Percentiles rank a stretch among this genome's conserved stretches.
phyloP scores from a whole-genome alignment of 495 filamentous ascomycete species.

The Thozetella sp. region DNA sequence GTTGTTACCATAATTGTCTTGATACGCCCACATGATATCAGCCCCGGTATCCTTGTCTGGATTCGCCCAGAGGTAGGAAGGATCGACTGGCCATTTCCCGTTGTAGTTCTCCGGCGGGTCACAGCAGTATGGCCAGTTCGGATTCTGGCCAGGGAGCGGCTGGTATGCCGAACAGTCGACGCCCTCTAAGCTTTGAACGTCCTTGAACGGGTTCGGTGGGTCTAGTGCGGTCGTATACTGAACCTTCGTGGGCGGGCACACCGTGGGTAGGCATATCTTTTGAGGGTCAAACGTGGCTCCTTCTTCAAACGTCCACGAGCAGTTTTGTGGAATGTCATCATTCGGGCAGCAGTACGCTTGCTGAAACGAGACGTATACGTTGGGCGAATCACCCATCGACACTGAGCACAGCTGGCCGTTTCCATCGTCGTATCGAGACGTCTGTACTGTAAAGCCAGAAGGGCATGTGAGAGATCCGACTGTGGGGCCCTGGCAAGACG shows the following conservation, averaged over 20 bases:
- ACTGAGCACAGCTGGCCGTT: too few relatives aligned
- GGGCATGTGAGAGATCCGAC: background rate
- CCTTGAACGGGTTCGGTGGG: background rate
- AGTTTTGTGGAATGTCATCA: too few relatives aligned
- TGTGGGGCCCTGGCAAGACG: constrained; percentile 14
- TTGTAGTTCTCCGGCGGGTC: constrained; percentile 23
- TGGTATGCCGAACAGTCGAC: background rate
- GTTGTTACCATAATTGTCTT: constrained; percentile 19
- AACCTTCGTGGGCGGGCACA: background rate
- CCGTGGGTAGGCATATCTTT: background rate
- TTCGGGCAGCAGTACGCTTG: too few relatives aligned
- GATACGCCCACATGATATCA: constrained; percentile 14
- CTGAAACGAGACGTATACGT: too few relatives aligned
- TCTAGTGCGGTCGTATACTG: background rate
- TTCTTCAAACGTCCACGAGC: too few relatives aligned
- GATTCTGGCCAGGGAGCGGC: background rate
- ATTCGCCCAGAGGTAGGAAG: constrained; percentile 26
- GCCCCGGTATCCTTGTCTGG: constrained; percentile 10
- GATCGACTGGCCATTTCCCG: constrained; percentile 30
- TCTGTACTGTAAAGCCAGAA: background rate
- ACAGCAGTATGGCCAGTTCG: constrained; percentile 20
- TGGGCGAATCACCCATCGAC: too few relatives aligned
- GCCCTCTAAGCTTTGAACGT: background rate
- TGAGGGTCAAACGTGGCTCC: background rate
- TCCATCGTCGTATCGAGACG: too few relatives aligned